phyloP scores from a whole-genome alignment of 2,329 filamentous ascomycete species.

The Sclerotinia spermophila region DNA sequence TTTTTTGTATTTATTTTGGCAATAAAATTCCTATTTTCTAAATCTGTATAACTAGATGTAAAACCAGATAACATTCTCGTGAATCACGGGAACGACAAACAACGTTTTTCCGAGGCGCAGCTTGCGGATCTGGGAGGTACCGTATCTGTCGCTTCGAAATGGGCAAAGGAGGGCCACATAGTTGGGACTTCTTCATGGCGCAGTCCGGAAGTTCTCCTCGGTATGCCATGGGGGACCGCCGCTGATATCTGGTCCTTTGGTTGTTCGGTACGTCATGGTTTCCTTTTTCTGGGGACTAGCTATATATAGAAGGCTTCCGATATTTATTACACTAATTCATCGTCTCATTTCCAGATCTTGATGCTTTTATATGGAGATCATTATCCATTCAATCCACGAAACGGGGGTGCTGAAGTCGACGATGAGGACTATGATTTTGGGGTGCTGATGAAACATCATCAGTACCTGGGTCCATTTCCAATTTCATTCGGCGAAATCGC shows the following conservation, averaged over 20 bases:
- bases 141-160: not conserved
- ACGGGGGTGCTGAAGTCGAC: constrained; percentile 12
- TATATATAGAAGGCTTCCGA: too few species aligned
- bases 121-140: not conserved
- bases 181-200: not conserved
- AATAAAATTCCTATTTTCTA: not conserved
- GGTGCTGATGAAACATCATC: constrained; percentile 18
- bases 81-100: not conserved
- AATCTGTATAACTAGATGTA: not conserved
- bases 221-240: not conserved
- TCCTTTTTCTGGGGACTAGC: too few species aligned
- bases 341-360: not conserved
- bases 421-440: constrained; percentile 15
- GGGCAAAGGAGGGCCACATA: not conserved
- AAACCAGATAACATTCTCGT: not conserved
- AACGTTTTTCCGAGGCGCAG: not conserved
- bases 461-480: constrained; percentile 23
- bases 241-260: constrained; percentile 3
- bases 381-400: constrained; percentile 17
- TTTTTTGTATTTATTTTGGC: not conserved
- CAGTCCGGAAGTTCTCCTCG: not conserved
- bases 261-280: not conserved
- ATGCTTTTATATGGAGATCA: constrained; percentile 15
- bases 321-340: not conserved
- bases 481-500: constrained; percentile 20